Conservation (phyloP, 1,139 yeast genomes). For the Meyerozyma athensensis region DNA sequence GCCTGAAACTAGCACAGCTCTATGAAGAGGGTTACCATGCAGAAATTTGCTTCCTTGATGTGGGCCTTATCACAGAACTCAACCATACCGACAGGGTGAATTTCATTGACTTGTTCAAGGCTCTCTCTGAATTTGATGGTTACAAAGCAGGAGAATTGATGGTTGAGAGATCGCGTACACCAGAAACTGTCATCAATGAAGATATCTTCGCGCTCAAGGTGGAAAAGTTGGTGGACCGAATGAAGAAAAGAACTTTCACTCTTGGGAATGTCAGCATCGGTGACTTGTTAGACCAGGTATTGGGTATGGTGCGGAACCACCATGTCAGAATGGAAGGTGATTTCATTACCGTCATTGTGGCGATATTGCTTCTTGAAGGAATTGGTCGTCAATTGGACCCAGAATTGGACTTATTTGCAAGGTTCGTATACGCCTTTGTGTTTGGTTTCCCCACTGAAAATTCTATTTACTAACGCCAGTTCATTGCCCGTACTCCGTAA, state of each 20-base stretch:
- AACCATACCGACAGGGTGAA: conserved; percentile 73
- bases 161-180: conserved; percentile 92
- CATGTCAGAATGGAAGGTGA: conserved; percentile 99
- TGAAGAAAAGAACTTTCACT: conserved; percentile 85
- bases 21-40: conserved; percentile 69
- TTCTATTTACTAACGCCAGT: conserved; percentile 42
- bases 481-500: conserved; percentile 86
- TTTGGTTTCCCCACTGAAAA: conserved; percentile 54
- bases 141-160: conserved; percentile 90
- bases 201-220: conserved; percentile 87
- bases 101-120: conserved; percentile 83
- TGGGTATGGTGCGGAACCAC: conserved; percentile 85
- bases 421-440: conserved; percentile 70
- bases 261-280: conserved; percentile 91
- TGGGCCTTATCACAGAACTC: conserved; percentile 88
- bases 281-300: conserved; percentile 79
- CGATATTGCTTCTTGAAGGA: conserved; percentile 85
- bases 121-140: conserved; percentile 90
- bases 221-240: conserved; percentile 72
- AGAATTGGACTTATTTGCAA: conserved; percentile 86
- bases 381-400: conserved; percentile 94
- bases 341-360: conserved; percentile 88
- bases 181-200: conserved; percentile 80
- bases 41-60: conserved; percentile 86
- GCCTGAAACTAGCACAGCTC: conserved; percentile 43